Percentiles rank a stretch among this genome's conserved stretches.
These are phyloP conservation scores for Glebionis coronaria DNA, from an alignment of 129 eudicot genomes.

Conservation along the genomic window DNA sequence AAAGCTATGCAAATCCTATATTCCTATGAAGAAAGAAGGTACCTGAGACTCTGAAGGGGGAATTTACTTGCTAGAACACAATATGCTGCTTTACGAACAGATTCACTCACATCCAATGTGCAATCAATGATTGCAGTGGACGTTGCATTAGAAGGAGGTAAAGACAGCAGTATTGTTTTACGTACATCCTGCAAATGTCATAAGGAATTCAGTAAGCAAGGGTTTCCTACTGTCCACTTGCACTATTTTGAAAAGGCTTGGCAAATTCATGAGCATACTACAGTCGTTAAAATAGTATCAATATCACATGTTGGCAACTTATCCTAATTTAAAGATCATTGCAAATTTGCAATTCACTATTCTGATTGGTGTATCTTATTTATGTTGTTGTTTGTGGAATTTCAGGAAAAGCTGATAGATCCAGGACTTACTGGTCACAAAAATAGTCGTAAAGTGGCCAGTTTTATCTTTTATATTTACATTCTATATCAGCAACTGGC, in stretches of 20 bases:
- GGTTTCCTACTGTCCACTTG: neutral
- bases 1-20: neutral
- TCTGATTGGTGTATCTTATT: neutral
- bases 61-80: constrained; percentile 76
- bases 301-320: neutral
- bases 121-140: constrained; percentile 64
- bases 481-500: neutral
- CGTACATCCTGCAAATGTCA: constrained; percentile 78
- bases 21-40: constrained; percentile 18
- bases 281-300: neutral
- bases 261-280: neutral
- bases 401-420: neutral
- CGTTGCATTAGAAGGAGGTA: constrained; percentile 82
- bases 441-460: neutral
- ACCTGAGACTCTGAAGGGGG: constrained; percentile 98
- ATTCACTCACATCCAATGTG: constrained; percentile 84
- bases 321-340: neutral
- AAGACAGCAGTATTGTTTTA: constrained; percentile 69
- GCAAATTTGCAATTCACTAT: too few species aligned
- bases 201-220: neutral
- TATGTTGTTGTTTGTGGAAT: neutral
- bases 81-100: constrained; percentile 90
- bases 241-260: neutral
- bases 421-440: neutral
- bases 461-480: too few species aligned